Evolutionary conservation across 305 asterid genomes (phyloP), one percentile per base, ranked within the genome.

Genomic region (Fraxinus floribunda): DNA sequence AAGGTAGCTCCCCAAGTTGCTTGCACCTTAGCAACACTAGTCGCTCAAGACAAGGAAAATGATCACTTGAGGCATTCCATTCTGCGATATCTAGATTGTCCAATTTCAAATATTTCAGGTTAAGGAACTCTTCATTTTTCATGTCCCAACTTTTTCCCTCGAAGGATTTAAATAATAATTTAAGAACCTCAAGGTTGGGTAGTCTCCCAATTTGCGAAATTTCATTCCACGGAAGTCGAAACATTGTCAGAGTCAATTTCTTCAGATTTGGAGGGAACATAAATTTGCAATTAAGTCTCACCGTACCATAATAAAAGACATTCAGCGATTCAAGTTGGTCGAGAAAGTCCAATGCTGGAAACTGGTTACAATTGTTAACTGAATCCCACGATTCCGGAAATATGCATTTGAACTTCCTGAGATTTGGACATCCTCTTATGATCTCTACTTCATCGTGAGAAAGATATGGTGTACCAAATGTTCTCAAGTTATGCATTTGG

Each of bases 281-380:
- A 18, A 83, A 79, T 66, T 62, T 24, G 60, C 77, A 16, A 13
- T n/a, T n/a, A n/a, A n/a, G n/a, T n/a, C n/a, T n/a, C n/a, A n/a
- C n/a, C 1, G 4, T 7, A 22, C 78, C 75, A 22, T 35, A 2
- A 55, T 36, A 38, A 20, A 16, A 46, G 38, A 72, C 24, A 52
- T 84, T 80, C 38, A 80, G 81, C 1, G 82, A 79, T 66, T 80
- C 81, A 24, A 84, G 86, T 44, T 80, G 64, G 24, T 35, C 22
- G 1, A 84, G 75, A 77, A 60, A n/a, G 64, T 70, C 76, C 39
- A 76, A 16, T 29, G 7, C 26, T 15, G 78, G 83, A 35, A 60
- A 75, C 11, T 15, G 34, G 78, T 71, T 49, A 22, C 24, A 11
- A 3, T 41, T 7, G 30, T 1, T 49, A 2, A 30, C 16, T 35